Base-by-base conservation (phyloP, 164 flowering plant genomes). In the Berberis vulgaris region DNA sequence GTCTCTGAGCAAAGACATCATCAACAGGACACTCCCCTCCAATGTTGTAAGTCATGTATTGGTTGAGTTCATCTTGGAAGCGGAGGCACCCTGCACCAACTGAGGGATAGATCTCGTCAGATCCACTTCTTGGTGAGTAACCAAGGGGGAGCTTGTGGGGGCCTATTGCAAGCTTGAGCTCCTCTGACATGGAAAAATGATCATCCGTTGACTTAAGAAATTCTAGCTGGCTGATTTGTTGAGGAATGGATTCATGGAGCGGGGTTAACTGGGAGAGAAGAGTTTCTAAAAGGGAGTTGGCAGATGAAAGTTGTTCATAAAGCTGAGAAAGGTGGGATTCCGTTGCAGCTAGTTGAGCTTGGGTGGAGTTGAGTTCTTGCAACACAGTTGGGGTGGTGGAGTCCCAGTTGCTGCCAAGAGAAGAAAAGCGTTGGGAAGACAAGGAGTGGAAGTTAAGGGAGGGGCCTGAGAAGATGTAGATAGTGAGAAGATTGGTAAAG, bases 1-100 rank as follows among this genome's bases (percentile, higher is more conserved):
- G 85, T 39, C 64, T 78, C 47, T 87, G 93, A 7, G 82, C 86
- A 0, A 84, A 61, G 12, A 79, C 67, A n/a, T 82, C 86, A 43
- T 86, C 91, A 43, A 74, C 84, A 0, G 88, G 88, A 69, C 88
- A 86, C 0, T 79, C 69, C 0, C 83, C 85, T 10, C 73, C 75
- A 56, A 81, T 72, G 5, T 57, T 42, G 72, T 86, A 86, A 0
- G 79, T 47, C 91, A 86, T 86, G 78, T 63, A 86, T 3, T 58
- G 72, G 5, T 59, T 45, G 57, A 86, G 84, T 0, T 75, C 77
- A 5, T 73, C 60, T 1, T 63, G 71, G 63, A 76, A 78, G 26
- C 39, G 69, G 2, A 73, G 69, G 74, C 91, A 86, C 0, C 77
- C 66, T 12, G 58, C 59, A 45, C 91, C 91, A 0, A 76, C 84